phyloP scores from a whole-genome alignment of 129 eudicot genomes.

The Silybum marianum region DNA sequence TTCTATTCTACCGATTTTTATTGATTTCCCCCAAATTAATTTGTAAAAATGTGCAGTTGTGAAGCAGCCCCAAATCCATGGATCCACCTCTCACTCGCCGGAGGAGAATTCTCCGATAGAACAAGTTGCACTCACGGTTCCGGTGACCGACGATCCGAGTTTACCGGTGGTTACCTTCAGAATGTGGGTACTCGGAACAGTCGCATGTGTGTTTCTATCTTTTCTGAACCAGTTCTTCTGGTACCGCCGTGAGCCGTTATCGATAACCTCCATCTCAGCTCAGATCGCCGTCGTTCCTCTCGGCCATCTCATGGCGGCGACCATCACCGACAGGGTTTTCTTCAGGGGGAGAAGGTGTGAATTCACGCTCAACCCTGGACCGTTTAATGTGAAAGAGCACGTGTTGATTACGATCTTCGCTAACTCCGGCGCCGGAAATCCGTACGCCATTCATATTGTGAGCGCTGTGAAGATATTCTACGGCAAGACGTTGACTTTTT shows the following conservation, averaged over 20 bases:
- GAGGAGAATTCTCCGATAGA: slow-evolving; percentile 67
- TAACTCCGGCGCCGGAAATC: slow-evolving; percentile 69
- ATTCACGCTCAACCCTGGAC: slow-evolving; percentile 61
- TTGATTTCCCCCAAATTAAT: background rate
- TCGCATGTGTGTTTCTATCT: slow-evolving; percentile 58
- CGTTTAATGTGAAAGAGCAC: slow-evolving; percentile 69
- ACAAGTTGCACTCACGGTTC: slow-evolving; percentile 77
- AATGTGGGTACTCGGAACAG: slow-evolving; percentile 57
- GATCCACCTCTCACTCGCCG: slow-evolving; percentile 21
- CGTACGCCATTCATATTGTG: slow-evolving; percentile 65
- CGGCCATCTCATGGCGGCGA: slow-evolving; percentile 74
- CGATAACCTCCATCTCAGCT: slow-evolving; percentile 66
- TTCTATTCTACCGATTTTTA: background rate
- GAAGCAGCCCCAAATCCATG: slow-evolving; percentile 6
- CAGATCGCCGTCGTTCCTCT: slow-evolving; percentile 82
- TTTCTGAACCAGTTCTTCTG: slow-evolving; percentile 80
- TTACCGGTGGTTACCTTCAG: slow-evolving; percentile 68
- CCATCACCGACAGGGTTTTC: slow-evolving; percentile 47
- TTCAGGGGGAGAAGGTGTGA: slow-evolving; percentile 46
- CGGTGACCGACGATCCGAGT: slow-evolving; percentile 52
- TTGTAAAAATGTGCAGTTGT: slow-evolving; percentile 33
- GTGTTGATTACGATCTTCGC: slow-evolving; percentile 74
- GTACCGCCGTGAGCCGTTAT: slow-evolving; percentile 70
- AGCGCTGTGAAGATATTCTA: slow-evolving; percentile 75
- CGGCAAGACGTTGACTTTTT: slow-evolving; percentile 56